Conservation (phyloP, 2,329 filamentous ascomycete species). For the Alternaria arborescens region DNA sequence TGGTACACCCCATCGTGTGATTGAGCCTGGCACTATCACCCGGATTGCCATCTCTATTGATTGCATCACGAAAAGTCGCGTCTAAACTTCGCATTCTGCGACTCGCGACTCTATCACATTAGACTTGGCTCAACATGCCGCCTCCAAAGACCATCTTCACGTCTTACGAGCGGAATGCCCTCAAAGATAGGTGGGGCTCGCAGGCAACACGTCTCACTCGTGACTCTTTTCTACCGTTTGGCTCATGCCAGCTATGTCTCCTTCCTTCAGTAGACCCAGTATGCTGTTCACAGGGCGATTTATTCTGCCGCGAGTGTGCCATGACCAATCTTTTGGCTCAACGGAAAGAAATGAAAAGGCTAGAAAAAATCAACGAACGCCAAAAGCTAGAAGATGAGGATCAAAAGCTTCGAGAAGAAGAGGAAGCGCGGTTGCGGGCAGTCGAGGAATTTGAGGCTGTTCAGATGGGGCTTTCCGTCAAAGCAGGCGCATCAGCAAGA, state of each 20-base stretch:
- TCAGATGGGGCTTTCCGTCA: conserved; percentile 69
- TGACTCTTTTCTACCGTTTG: conserved; percentile 92
- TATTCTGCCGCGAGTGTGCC: conserved; percentile 96
- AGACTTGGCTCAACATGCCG: conserved; percentile 26
- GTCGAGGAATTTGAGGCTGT: conserved; percentile 84
- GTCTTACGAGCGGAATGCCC: conserved; percentile 83
- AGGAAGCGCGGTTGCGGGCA: conserved; percentile 74
- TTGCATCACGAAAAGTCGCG: conserved; percentile 8
- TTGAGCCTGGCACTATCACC: not conserved
- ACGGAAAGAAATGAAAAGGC: conserved; percentile 86
- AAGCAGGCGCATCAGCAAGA: conserved; percentile 46
- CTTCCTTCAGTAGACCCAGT: conserved; percentile 83
- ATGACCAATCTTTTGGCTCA: conserved; percentile 90
- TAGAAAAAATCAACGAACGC: conserved; percentile 71
- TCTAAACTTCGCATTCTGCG: not conserved
- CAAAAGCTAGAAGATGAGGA: conserved; percentile 70
- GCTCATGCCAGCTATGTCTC: conserved; percentile 87
- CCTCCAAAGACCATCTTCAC: conserved; percentile 75
- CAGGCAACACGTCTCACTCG: conserved; percentile 84
- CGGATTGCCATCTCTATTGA: not conserved
- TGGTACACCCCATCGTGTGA: not conserved
- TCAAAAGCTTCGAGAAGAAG: conserved; percentile 67
- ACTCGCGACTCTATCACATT: not conserved
- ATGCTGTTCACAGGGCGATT: conserved; percentile 77
- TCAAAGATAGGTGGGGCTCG: conserved; percentile 82